Evolutionary conservation across 768 basidiomycete species (phyloP).

Genomic region (Butyriboletus loyo): DNA sequence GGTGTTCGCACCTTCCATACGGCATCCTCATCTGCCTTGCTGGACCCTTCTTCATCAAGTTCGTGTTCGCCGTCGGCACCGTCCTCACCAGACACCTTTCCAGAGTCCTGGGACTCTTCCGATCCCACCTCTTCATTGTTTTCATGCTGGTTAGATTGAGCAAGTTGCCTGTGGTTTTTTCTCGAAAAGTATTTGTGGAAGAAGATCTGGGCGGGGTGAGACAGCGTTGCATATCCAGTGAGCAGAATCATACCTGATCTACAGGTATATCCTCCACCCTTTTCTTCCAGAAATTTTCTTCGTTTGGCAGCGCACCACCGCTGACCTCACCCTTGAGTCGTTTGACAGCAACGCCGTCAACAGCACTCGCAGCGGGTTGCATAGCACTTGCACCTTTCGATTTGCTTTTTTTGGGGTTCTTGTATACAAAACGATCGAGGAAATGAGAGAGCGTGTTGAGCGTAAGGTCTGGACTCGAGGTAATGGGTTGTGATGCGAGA

Average conservation of each 20-base stretch:
- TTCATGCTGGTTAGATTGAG: slow-evolving; percentile 38
- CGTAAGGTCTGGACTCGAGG: slow-evolving; percentile 82
- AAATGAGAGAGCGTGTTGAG: slow-evolving; percentile 93
- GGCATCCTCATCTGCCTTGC: slow-evolving; percentile 60
- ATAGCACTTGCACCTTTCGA: slow-evolving; percentile 85
- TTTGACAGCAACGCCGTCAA: slow-evolving; percentile 68
- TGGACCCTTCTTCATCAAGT: slow-evolving; percentile 41
- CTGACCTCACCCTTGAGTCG: slow-evolving; percentile 60
- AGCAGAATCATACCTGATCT: slow-evolving; percentile 61
- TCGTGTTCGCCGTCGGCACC: slow-evolving; percentile 27
- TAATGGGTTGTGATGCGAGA: slow-evolving; percentile 66
- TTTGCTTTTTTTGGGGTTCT: slow-evolving; percentile 81
- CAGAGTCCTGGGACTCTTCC: slow-evolving; percentile 26
- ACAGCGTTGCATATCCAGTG: not conserved
- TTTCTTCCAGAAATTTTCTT: slow-evolving; percentile 69
- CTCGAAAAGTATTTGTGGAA: slow-evolving; percentile 86
- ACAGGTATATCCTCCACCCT: slow-evolving; percentile 72
- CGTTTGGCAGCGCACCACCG: slow-evolving; percentile 58
- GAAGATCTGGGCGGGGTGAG: slow-evolving; percentile 56
- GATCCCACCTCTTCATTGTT: slow-evolving; percentile 19
- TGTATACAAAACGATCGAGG: slow-evolving; percentile 95
- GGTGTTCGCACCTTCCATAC: slow-evolving; percentile 76
- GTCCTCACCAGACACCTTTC: slow-evolving; percentile 17
- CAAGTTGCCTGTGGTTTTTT: slow-evolving; percentile 57
- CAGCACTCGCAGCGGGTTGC: slow-evolving; percentile 81